These are phyloP conservation scores for Raffaelea arxii DNA, from an alignment of 2,329 filamentous ascomycete species.

Conservation along the genomic window DNA sequence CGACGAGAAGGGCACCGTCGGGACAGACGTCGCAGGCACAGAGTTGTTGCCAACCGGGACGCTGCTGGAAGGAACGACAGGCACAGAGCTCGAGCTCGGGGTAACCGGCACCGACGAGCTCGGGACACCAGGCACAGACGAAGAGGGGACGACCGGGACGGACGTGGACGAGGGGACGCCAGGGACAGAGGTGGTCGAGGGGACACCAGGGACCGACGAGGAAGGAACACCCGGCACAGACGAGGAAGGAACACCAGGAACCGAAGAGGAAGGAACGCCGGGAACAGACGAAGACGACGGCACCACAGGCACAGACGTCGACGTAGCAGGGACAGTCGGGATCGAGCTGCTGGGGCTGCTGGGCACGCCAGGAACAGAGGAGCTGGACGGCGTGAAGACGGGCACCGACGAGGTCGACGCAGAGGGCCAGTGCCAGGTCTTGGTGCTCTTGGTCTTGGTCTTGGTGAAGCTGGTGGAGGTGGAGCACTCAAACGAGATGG, in stretches of 20 bases:
- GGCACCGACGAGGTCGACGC: background rate
- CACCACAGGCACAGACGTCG: too few species aligned
- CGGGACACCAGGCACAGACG: background rate
- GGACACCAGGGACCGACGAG: background rate
- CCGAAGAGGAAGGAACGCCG: background rate
- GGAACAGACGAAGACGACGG: background rate
- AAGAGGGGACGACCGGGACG: slow-evolving; percentile 13
- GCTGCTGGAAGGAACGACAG: background rate
- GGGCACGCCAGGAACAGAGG: background rate
- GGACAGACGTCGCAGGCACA: background rate
- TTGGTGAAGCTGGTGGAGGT: slow-evolving; percentile 16
- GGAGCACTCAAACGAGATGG: slow-evolving; percentile 65
- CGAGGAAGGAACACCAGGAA: background rate
- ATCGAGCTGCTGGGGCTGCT: background rate
- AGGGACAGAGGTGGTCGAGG: slow-evolving; percentile 6
- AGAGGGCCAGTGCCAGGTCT: slow-evolving; percentile 9
- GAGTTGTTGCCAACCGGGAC: background rate
- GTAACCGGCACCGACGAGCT: slow-evolving; percentile 14
- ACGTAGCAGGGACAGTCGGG: too few species aligned
- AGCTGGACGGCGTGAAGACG: background rate
- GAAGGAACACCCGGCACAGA: slow-evolving; percentile 4
- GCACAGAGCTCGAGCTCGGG: slow-evolving; percentile 8
- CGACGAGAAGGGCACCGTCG: background rate
- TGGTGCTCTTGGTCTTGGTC: slow-evolving; percentile 7
- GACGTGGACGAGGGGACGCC: slow-evolving; percentile 11